phyloP scores from a whole-genome alignment of 176 grass and related monocot species.

The Aegilops speltoides region DNA sequence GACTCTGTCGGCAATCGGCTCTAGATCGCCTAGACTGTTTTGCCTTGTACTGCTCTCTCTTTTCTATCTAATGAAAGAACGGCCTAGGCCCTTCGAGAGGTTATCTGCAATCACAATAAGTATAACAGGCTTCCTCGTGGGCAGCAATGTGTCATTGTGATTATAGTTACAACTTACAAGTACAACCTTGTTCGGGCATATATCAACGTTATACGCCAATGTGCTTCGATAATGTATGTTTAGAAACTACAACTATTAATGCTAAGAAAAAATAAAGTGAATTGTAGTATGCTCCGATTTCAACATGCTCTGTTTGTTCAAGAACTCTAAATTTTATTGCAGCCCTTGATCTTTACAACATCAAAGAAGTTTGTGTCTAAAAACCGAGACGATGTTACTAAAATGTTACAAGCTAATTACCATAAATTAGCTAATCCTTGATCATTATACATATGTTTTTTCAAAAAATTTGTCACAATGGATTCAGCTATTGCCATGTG shows the following conservation, averaged over 20 bases:
- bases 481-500: neutral
- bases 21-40: too few species aligned
- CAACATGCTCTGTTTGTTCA: neutral
- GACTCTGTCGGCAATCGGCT: too few species aligned
- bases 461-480: neutral
- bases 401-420: neutral
- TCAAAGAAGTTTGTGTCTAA: neutral
- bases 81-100: too few species aligned
- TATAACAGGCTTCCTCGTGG: conserved; percentile 61
- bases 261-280: neutral
- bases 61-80: too few species aligned
- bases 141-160: conserved; percentile 62
- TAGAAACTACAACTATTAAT: neutral
- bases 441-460: neutral
- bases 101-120: conserved; percentile 64
- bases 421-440: neutral
- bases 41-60: too few species aligned
- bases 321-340: neutral
- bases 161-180: neutral
- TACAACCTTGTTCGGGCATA: neutral
- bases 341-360: neutral
- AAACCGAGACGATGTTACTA: neutral
- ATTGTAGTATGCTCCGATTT: neutral
- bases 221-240: neutral
- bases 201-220: neutral